phyloP scores from a whole-genome alignment of 257 asterid genomes.

The Solanum chilense region DNA sequence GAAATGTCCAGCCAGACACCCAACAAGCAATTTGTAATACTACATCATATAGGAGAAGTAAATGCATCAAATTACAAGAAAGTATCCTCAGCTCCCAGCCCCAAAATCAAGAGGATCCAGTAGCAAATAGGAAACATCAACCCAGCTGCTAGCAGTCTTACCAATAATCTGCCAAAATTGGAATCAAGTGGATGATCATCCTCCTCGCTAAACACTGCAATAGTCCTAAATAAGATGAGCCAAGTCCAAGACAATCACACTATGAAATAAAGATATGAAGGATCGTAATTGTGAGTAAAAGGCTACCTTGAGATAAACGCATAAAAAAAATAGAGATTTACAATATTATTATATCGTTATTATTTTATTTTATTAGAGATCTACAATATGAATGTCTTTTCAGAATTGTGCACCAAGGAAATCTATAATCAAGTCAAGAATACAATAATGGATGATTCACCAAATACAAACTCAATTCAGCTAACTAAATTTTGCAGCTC shows the following conservation, averaged over 20 bases:
- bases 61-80: background rate
- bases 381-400: background rate
- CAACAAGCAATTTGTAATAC: background rate
- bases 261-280: background rate
- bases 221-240: constrained; percentile 20
- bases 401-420: background rate
- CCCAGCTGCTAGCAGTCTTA: constrained; percentile 26
- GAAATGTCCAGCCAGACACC: background rate
- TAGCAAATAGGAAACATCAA: background rate
- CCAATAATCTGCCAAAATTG: constrained; percentile 78
- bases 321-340: background rate
- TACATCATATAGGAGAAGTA: background rate
- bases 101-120: background rate
- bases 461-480: background rate
- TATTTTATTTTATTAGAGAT: background rate
- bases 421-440: background rate
- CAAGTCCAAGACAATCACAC: background rate
- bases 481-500: background rate
- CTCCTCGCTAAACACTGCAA: constrained; percentile 30
- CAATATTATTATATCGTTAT: background rate
- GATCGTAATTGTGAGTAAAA: background rate
- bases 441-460: background rate
- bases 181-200: constrained; percentile 41
- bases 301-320: background rate
- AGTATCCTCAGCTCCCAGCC: background rate